Evolutionary conservation across 2,329 filamentous ascomycete species (phyloP), one percentile per base, ranked within the genome.

Genomic region (Dactylonectria estremocensis): DNA sequence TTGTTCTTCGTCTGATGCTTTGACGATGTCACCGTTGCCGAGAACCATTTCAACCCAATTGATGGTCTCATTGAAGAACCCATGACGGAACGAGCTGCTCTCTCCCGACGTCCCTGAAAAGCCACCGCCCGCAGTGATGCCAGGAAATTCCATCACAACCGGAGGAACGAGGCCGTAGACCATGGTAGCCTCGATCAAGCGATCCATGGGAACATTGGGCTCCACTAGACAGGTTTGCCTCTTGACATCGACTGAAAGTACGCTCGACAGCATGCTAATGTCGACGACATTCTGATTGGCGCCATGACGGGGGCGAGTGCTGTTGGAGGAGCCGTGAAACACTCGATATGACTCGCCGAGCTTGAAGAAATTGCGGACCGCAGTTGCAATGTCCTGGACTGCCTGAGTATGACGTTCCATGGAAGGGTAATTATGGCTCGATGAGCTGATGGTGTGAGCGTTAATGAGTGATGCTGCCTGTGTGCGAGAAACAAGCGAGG

Each of bases 271-370:
- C 52, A 59, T 60, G 43, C 65, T 64, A 33, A 77, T 77, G n/a
- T 77, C 74, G 50, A 77, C 48, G 2, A 66, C 18, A 1, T 61
- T 76, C 7, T 61, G 11, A 2, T 52, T 24, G 1, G 56, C 78
- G 1, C 73, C 74, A 31, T 81, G 79, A 3, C 82, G 82, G 14
- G 86, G 85, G 3, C 86, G 89, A 46, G 92, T 95, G 74, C 87
- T 91, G 81, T 93, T 94, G 54, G 92, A 93, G 13, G 89, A 90
- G 69, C 92, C 92, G 81, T 94, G 92, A 74, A 86, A 90, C 78
- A 94, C 92, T 49, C 92, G 88, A 80, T 92, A 94, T 6, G 91
- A 88, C 74, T 83, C 78, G 22, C 77, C 77, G 9, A 80, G 77
- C 58, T 82, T 79, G 74, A 83, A 86, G 73, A 84, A 83, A 62